Evolutionary conservation across 2,329 filamentous ascomycete species (phyloP), one percentile per base, ranked within the genome.

Genomic region (Exophiala viscosa): DNA sequence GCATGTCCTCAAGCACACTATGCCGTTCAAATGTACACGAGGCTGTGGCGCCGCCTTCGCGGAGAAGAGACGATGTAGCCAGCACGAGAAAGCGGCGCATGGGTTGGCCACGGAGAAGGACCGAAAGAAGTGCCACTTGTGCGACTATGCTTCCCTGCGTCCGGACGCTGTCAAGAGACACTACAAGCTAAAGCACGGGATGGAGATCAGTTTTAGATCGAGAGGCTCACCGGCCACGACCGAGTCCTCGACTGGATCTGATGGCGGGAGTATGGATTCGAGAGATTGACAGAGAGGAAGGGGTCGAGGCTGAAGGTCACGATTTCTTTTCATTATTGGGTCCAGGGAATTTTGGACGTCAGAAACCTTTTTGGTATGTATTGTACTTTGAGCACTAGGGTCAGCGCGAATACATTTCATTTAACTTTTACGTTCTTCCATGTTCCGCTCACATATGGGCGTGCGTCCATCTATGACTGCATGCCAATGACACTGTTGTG

Each of bases 111-210:
- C 44, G 4, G 35, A 45, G 4, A 8, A 44, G 8, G 49, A 56
- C 13, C 18, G 36, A 17, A 41, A 17, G 10, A 46, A 43, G 31
- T 56, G 54, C 14, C 45, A 41, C 5, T 31, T 44, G 18, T 56
- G 54, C 39, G 13, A 40, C 2, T 56, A 56, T 46, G 36, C 17
- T 2, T 48, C 43, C 17, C 47, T 52, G 31, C 32, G 54, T n/a
- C 45, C 54, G 11, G 54, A 56, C 28, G 49, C 54, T n/a, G 54
- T 56, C 13, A 48, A 49, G 45, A 52, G 54, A n/a, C 54, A 56
- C 17, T 14, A 52, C 7, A 39, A 35, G 38, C 45, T 52, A 7
- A 52, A 35, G 36, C 54, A 56, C 36, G 54, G 54, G 1, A 18
- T 55, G 14, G 13, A 36, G 6, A 18, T 47, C 23, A 55, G 49